Percentiles rank a stretch among this genome's conserved stretches.
Conservation (phyloP, 352 stramenopile genomes). For the Globisporangium orthogonon region DNA sequence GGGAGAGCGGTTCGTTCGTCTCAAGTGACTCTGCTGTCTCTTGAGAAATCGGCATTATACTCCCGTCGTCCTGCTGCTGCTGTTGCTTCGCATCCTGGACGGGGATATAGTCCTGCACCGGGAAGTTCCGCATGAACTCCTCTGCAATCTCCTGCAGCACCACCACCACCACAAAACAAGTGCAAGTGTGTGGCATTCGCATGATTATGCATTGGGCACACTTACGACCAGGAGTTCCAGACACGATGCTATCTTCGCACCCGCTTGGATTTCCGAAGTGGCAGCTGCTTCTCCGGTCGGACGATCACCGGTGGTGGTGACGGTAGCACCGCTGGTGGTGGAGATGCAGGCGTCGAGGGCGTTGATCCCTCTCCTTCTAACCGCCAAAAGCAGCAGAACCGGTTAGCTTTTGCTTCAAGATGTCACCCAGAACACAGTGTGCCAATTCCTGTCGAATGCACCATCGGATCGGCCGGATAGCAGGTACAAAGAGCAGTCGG, state of each 20-base stretch:
- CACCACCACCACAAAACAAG: no score
- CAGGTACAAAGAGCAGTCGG: constrained; percentile 28
- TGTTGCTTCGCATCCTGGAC: constrained; percentile 3
- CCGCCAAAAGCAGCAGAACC: neutral
- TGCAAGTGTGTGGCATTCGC: neutral
- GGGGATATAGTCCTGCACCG: constrained; percentile 69
- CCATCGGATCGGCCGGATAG: constrained; percentile 20
- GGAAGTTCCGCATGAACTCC: constrained; percentile 61
- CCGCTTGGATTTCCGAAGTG: constrained; percentile 10
- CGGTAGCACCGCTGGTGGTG: neutral
- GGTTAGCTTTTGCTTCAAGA: neutral
- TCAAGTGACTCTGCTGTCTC: neutral
- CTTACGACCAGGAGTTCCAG: neutral
- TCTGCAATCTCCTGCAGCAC: constrained; percentile 28
- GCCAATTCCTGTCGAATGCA: neutral
- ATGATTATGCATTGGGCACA: no score
- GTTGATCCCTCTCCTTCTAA: neutral
- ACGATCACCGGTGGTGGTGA: neutral
- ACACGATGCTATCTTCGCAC: neutral
- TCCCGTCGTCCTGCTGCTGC: neutral
- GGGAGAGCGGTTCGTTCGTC: neutral
- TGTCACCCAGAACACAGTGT: neutral
- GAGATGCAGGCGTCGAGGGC: neutral
- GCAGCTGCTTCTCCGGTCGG: neutral
- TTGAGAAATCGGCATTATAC: neutral